Evolutionary conservation across 2,329 filamentous ascomycete species (phyloP).

Genomic region (Penicillium sp.): DNA sequence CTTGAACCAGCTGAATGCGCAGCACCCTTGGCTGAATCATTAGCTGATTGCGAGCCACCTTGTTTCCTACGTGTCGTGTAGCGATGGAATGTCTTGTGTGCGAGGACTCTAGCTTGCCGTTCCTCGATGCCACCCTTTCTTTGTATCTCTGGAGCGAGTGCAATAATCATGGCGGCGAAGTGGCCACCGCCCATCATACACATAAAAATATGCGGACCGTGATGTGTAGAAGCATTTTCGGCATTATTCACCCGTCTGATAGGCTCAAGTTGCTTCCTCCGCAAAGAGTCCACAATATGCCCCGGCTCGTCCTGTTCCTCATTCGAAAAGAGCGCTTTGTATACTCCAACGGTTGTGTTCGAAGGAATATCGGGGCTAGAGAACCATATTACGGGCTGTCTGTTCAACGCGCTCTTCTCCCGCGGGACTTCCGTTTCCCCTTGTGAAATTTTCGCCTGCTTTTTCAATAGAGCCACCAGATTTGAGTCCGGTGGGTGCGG

Average conservation of each 20-base stretch:
- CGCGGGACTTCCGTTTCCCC: slow-evolving; percentile 44
- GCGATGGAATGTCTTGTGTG: slow-evolving; percentile 95
- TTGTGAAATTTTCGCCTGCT: slow-evolving; percentile 21
- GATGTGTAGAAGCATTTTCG: slow-evolving; percentile 30
- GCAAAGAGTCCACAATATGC: slow-evolving; percentile 64
- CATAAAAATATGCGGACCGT: slow-evolving; percentile 80
- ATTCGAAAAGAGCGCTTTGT: slow-evolving; percentile 72
- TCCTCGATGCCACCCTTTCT: slow-evolving; percentile 70
- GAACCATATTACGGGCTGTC: slow-evolving; percentile 81
- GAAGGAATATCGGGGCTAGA: slow-evolving; percentile 68
- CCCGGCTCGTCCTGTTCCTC: slow-evolving; percentile 64
- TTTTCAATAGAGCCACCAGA: slow-evolving; percentile 59
- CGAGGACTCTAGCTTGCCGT: slow-evolving; percentile 79
- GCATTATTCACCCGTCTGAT: slow-evolving; percentile 35
- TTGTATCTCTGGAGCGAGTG: slow-evolving; percentile 72
- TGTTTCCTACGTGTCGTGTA: slow-evolving; percentile 97
- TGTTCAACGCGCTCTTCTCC: slow-evolving; percentile 57
- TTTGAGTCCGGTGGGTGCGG: slow-evolving; percentile 46
- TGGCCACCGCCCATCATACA: slow-evolving; percentile 99
- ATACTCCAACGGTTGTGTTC: slow-evolving; percentile 79
- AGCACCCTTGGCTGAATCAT: slow-evolving; percentile 87
- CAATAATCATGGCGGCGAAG: slow-evolving; percentile 94
- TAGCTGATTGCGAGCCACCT: slow-evolving; percentile 89
- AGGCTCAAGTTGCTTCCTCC: slow-evolving; percentile 71
- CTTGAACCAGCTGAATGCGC: slow-evolving; percentile 91